phyloP scores from a whole-genome alignment of 306 rosid genomes.

The Cicer arietinum region DNA sequence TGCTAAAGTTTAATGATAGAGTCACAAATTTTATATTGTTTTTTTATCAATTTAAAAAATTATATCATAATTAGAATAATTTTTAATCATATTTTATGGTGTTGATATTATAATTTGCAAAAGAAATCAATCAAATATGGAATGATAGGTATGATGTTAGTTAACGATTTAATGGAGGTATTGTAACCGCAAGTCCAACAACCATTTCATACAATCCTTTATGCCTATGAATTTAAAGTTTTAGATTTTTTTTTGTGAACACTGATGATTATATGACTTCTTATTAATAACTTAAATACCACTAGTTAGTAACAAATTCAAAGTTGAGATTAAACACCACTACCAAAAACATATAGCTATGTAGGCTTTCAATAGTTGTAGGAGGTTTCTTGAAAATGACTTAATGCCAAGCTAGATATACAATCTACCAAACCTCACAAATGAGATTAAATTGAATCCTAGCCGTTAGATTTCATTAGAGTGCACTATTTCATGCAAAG shows the following conservation, averaged over 20 bases:
- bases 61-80: too few relatives aligned
- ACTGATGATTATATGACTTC: background rate
- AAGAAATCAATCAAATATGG: background rate
- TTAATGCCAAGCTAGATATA: background rate
- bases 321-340: background rate
- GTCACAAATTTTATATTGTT: too few relatives aligned
- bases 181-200: background rate
- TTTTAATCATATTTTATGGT: too few relatives aligned
- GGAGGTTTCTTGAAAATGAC: conserved; percentile 50
- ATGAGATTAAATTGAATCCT: conserved; percentile 44
- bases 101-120: too few relatives aligned
- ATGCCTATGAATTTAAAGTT: too few relatives aligned
- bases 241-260: background rate
- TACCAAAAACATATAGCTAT: background rate
- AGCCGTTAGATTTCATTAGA: conserved; percentile 24
- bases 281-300: background rate
- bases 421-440: conserved; percentile 28
- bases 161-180: background rate
- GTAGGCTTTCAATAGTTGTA: conserved; percentile 21
- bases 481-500: conserved; percentile 40
- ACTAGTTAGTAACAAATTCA: background rate
- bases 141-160: background rate
- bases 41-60: too few relatives aligned
- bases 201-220: background rate
- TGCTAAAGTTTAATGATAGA: too few relatives aligned